Base-by-base conservation (phyloP, 2,329 filamentous ascomycete species). In the Sclerotinia minor region DNA sequence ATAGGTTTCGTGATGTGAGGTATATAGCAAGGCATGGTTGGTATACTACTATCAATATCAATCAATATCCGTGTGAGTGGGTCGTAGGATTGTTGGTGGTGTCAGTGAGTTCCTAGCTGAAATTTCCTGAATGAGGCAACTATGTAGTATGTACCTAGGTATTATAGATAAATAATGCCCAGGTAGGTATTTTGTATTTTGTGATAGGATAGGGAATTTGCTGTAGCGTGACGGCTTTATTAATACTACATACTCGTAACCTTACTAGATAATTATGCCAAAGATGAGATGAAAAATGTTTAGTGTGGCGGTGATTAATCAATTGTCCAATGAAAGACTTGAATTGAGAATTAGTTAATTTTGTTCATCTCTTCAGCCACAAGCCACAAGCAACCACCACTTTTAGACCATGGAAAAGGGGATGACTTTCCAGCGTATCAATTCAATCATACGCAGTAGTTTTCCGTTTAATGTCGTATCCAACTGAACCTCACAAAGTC, bases 1-100 rank as follows among this genome's bases (percentile, higher is more conserved):
- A 59, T 59, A 13, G 41, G 41, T 29, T 59, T 59, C 57, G 57
- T 45, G 57, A 59, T 59, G 17, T 59, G 57, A 59, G 41, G 41
- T 26, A 35, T 35, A 47, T 32, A 47, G 41, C 19, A 60, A 17
- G 26, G 55, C 38, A 32, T 60, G 41, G 26, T n/a, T n/a, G n/a
- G n/a, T n/a, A n/a, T n/a, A n/a, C n/a, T n/a, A n/a, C n/a, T 17
- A 60, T 49, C 38, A 41, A 41, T 41, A 41, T 41, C 38, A 41
- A 41, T 24, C 52, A 49, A 60, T 49, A 60, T 60, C 44, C 11
- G 58, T n/a, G 44, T 60, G 44, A 21, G 26, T 60, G 44, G 44
- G 26, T 24, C 44, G 58, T 60, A 35, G 44, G 58, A 60, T 60
- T 19, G 19, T 24, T 60, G 44, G 44, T 60, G 44, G 44, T 60